These are phyloP conservation scores for Hemisphaericaspora xylofermentans DNA, from an alignment of 1,139 yeast genomes.

Conservation along the genomic window DNA sequence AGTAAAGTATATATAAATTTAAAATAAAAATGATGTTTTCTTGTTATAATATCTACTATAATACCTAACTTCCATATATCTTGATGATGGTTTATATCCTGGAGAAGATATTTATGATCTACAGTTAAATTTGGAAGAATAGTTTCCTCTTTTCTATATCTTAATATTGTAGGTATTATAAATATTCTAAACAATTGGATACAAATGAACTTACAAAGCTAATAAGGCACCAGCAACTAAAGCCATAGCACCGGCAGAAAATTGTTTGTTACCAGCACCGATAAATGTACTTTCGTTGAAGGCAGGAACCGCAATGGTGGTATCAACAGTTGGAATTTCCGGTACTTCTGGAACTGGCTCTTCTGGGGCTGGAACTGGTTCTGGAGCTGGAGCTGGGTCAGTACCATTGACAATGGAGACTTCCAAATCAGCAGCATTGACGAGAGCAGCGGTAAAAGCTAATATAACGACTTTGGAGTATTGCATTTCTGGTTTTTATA, in stretches of 20 bases:
- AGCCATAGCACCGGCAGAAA: slow-evolving; percentile 50
- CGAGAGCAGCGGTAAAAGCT: slow-evolving; percentile 38
- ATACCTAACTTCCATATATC: too few species aligned
- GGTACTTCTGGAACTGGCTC: background rate
- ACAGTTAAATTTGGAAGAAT: too few species aligned
- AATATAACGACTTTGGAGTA: slow-evolving; percentile 48
- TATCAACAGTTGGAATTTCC: slow-evolving; percentile 11
- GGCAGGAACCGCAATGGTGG: slow-evolving; percentile 25
- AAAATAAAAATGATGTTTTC: too few species aligned
- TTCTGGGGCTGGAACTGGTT: background rate
- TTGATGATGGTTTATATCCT: too few species aligned
- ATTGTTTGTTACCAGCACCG: slow-evolving; percentile 37
- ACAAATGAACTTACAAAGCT: slow-evolving; percentile 38
- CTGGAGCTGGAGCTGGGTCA: too few species aligned
- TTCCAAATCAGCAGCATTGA: slow-evolving; percentile 23
- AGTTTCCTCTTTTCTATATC: too few species aligned
- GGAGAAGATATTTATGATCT: too few species aligned
- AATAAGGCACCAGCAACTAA: slow-evolving; percentile 54
- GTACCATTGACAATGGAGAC: slow-evolving; percentile 22
- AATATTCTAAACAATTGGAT: too few species aligned
- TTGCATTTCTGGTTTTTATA: slow-evolving; percentile 33
- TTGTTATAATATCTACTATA: too few species aligned
- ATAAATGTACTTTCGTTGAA: slow-evolving; percentile 39
- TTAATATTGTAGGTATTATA: too few species aligned
- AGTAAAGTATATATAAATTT: too few species aligned